Evolutionary conservation across 495 filamentous ascomycete species (phyloP).

Genomic region (Aspergillus asperescens): DNA sequence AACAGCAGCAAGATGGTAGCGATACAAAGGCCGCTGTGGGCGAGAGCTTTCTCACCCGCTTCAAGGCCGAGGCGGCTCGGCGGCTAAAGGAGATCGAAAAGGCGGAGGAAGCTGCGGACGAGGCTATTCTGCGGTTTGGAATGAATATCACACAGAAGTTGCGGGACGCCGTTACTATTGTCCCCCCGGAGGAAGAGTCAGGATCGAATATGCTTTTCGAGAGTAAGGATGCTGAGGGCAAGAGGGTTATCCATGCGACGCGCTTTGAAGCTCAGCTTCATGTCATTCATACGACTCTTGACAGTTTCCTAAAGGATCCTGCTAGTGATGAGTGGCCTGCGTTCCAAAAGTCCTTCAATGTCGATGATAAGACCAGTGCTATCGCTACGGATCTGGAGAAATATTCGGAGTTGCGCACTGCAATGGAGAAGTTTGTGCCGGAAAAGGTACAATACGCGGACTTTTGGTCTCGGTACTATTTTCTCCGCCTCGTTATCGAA

Average conservation of each 20-base stretch:
- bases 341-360: constrained; percentile 72
- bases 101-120: constrained; percentile 96
- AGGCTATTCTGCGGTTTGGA: constrained; percentile 89
- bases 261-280: constrained; percentile 95
- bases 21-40: constrained; percentile 17
- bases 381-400: constrained; percentile 80
- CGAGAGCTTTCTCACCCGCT: constrained; percentile 73
- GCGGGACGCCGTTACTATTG: constrained; percentile 83
- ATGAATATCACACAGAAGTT: constrained; percentile 87
- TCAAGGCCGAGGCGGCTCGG: constrained; percentile 75
- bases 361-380: constrained; percentile 77
- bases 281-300: constrained; percentile 79
- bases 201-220: constrained; percentile 65
- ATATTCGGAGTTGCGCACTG: constrained; percentile 78
- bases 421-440: constrained; percentile 95
- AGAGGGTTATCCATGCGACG: constrained; percentile 85
- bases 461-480: constrained; percentile 97
- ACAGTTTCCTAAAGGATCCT: constrained; percentile 82
- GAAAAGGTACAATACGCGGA: constrained; percentile 78
- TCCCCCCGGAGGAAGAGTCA: constrained; percentile 53
- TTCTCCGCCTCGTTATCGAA: constrained; percentile 88
- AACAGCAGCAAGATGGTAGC: constrained; percentile 3
- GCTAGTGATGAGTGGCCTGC: constrained; percentile 64
- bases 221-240: constrained; percentile 84
- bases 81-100: constrained; percentile 86